Percentiles rank a stretch among this genome's conserved stretches.
Conservation (phyloP, 257 asterid genomes). For the Nicotiana obtusifolia region DNA sequence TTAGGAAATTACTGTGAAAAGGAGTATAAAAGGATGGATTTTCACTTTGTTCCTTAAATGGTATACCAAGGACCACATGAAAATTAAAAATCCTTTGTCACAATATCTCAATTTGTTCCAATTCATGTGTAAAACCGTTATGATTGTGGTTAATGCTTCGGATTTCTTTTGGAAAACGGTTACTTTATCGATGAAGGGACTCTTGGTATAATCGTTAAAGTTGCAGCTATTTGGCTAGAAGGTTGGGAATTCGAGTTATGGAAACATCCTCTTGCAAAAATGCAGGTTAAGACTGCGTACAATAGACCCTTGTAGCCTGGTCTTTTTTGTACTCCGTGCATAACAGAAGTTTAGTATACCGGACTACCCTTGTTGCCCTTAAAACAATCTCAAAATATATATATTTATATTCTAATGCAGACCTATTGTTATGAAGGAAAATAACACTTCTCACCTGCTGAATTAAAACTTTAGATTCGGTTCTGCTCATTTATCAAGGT, state of each 20-base stretch:
- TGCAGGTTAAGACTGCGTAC: too few species aligned
- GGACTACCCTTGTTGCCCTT: background rate
- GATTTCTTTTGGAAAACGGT: background rate
- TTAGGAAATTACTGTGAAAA: background rate
- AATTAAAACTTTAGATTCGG: background rate
- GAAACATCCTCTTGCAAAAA: too few species aligned
- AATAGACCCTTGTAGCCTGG: too few species aligned
- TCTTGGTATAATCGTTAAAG: too few species aligned
- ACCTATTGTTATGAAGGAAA: background rate
- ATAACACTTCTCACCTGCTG: background rate
- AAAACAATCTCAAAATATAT: background rate
- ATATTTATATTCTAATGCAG: background rate
- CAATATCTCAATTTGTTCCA: background rate
- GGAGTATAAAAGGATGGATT: background rate
- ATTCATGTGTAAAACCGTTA: background rate
- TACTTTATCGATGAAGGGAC: too few species aligned
- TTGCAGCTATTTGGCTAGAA: too few species aligned
- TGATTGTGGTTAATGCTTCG: background rate
- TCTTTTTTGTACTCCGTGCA: fast-evolving
- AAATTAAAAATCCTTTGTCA: background rate
- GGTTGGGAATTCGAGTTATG: fast-evolving
- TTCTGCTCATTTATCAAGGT: background rate
- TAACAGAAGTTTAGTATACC: too few species aligned
- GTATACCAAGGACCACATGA: background rate
- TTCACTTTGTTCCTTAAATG: background rate